A percentile compares a stretch with the other conserved stretches of the same genome.
Evolutionary conservation across 257 asterid genomes (phyloP).

Genomic region (Fraxinus anomala): DNA sequence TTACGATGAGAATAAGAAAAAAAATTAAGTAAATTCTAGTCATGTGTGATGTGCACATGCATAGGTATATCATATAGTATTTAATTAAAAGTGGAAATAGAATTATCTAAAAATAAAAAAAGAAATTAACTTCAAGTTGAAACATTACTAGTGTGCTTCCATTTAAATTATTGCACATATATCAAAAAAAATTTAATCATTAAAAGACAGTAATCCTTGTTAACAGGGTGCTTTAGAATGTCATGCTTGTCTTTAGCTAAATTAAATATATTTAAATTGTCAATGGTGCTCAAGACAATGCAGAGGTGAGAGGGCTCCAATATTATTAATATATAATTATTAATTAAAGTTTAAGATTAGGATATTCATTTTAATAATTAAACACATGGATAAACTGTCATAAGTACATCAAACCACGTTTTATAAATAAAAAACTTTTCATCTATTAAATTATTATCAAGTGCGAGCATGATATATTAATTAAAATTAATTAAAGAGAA

Average conservation of each 20-base stretch:
- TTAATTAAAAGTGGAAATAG: background rate
- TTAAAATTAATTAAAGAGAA: too few species aligned
- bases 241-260: conserved; percentile 5
- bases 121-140: background rate
- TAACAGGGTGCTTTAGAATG: conserved; percentile 3
- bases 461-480: too few species aligned
- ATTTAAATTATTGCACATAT: background rate
- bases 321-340: background rate
- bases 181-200: background rate
- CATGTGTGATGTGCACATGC: background rate
- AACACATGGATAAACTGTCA: background rate
- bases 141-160: background rate
- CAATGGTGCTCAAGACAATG: background rate
- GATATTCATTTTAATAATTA: background rate
- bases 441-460: too few species aligned
- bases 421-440: too few species aligned
- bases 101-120: background rate
- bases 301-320: background rate
- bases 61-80: background rate
- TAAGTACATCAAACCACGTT: background rate
- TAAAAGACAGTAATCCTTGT: conserved; percentile 1
- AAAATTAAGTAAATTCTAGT: background rate
- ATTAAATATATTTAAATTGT: background rate
- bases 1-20: background rate
- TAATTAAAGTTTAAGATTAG: background rate